Evolutionary conservation across 345 rosid genomes (phyloP).

Genomic region (Brassica nigra): DNA sequence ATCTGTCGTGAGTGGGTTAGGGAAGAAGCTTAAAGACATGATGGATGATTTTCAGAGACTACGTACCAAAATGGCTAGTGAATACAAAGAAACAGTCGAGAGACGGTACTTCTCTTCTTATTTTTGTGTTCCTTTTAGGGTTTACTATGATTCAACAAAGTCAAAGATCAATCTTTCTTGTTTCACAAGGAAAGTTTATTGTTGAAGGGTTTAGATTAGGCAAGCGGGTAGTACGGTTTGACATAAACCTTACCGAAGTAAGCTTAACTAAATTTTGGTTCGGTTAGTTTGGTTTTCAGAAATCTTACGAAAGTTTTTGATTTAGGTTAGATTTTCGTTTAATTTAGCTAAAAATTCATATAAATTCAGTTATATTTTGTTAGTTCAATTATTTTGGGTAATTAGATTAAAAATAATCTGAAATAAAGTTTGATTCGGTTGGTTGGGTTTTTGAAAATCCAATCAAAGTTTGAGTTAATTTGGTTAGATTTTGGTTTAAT

Average conservation of each 20-base stretch:
- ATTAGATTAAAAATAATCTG: too few relatives aligned
- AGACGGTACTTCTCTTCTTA: constrained; percentile 37
- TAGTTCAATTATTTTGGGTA: too few relatives aligned
- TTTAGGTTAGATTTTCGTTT: not conserved
- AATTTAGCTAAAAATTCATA: not conserved
- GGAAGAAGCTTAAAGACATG: constrained; percentile 70
- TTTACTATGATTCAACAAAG: not conserved
- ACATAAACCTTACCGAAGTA: not conserved
- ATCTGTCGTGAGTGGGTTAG: constrained; percentile 74
- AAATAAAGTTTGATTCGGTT: not conserved
- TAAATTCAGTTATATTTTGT: not conserved
- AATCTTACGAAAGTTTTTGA: not conserved
- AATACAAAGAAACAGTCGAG: constrained; percentile 77
- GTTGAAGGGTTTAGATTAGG: not conserved
- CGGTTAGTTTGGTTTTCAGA: not conserved
- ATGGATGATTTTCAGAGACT: constrained; percentile 73
- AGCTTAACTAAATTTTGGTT: not conserved
- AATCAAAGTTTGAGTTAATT: too few relatives aligned
- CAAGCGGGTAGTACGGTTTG: not conserved
- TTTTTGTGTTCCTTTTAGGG: constrained; percentile 1
- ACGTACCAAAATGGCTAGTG: constrained; percentile 58
- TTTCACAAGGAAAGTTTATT: not conserved
- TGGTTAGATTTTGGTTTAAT: not conserved
- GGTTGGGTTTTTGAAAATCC: not conserved
- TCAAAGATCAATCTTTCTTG: not conserved